Conservation (phyloP, 192 early-diverging fungal genomes). For the Obelidium mucronatum region DNA sequence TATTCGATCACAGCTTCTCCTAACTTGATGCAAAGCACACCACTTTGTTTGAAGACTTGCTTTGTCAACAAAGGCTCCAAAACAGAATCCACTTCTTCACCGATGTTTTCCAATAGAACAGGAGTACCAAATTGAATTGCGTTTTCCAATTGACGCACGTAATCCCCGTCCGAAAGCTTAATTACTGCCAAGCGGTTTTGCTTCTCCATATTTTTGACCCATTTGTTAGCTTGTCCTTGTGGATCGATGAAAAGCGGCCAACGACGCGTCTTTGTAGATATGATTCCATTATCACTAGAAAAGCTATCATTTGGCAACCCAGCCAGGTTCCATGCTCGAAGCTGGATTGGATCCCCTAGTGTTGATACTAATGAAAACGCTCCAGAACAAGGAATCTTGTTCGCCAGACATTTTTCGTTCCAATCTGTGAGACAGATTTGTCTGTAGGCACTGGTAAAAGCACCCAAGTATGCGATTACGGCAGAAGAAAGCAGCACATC, state of each 20-base stretch:
- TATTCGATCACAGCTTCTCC: conserved; percentile 69
- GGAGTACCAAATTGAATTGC: conserved; percentile 70
- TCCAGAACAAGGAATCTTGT: conserved; percentile 58
- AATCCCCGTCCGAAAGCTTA: conserved; percentile 67
- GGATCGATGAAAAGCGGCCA: conserved; percentile 71
- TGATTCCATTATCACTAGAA: conserved; percentile 68
- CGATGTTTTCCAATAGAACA: conserved; percentile 67
- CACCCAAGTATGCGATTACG: conserved; percentile 67
- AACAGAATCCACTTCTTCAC: conserved; percentile 69
- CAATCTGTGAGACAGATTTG: conserved; percentile 55
- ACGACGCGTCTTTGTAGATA: conserved; percentile 59
- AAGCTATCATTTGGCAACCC: conserved; percentile 68
- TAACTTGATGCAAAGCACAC: conserved; percentile 64
- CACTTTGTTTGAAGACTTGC: conserved; percentile 69
- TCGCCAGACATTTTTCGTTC: conserved; percentile 51
- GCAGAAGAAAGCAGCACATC: conserved; percentile 66
- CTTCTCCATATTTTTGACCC: conserved; percentile 73
- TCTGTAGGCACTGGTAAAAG: conserved; percentile 63
- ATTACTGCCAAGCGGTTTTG: conserved; percentile 60
- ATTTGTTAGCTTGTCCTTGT: conserved; percentile 72
- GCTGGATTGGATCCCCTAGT: conserved; percentile 66
- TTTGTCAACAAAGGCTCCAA: conserved; percentile 69
- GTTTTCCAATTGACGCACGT: conserved; percentile 66
- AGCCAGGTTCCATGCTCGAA: conserved; percentile 64
- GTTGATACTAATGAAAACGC: conserved; percentile 58